A percentile compares a stretch with the other conserved stretches of the same genome.
phyloP scores from a whole-genome alignment of 2,329 filamentous ascomycete species.

The Trichoderma arundinaceum region DNA sequence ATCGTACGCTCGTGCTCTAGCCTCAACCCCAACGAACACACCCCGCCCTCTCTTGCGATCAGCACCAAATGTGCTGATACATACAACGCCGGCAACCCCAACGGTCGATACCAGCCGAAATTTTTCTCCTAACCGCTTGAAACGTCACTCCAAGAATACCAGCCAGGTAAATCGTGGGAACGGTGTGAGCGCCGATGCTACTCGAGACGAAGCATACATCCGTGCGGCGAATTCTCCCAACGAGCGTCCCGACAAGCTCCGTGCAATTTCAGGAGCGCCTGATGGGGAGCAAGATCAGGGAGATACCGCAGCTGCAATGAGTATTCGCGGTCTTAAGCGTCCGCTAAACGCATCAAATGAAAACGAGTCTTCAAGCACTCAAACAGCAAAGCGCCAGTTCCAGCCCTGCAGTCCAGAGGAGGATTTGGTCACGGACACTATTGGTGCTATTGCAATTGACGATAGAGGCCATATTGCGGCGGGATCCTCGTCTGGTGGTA shows the following conservation, averaged over 20 bases:
- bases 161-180: background rate
- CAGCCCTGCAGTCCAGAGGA: slow-evolving; percentile 49
- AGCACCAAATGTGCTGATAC: background rate
- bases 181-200: slow-evolving; percentile 22
- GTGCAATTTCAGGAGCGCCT: slow-evolving; percentile 23
- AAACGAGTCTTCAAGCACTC: slow-evolving; percentile 22
- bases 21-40: background rate
- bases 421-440: slow-evolving; percentile 83
- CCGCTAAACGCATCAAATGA: slow-evolving; percentile 34
- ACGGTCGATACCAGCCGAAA: background rate
- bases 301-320: slow-evolving; percentile 4
- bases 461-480: slow-evolving; percentile 85
- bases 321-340: slow-evolving; percentile 46
- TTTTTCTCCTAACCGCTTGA: slow-evolving; percentile 6
- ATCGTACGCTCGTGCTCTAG: slow-evolving; percentile 14
- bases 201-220: slow-evolving; percentile 6
- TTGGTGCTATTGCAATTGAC: slow-evolving; percentile 94
- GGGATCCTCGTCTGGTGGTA: slow-evolving; percentile 93
- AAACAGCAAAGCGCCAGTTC: slow-evolving; percentile 35
- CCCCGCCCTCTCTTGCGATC: background rate
- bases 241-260: background rate
- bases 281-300: slow-evolving; percentile 24
- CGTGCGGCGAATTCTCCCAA: background rate
- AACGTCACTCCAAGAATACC: slow-evolving; percentile 12
- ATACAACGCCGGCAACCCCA: background rate